A percentile compares a stretch with the other conserved stretches of the same genome.
phyloP scores from a whole-genome alignment of 2,329 filamentous ascomycete species.

The Dactylellina cionopaga region DNA sequence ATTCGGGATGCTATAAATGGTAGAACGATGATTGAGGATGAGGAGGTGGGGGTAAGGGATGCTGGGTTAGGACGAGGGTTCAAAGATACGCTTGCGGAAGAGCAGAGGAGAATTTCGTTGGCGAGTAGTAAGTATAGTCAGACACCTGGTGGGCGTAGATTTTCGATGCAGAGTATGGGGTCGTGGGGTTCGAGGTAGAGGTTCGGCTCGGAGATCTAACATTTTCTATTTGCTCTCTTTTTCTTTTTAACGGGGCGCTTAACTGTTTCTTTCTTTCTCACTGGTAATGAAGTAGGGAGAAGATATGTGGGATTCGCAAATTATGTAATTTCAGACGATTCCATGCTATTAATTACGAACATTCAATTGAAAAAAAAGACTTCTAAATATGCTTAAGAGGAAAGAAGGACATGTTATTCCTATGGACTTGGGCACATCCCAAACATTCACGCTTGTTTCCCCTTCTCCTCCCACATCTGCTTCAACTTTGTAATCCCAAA shows the following conservation, averaged over 20 bases:
- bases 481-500: slow-evolving; percentile 46
- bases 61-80: not conserved
- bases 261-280: too few relatives aligned
- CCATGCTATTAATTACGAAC: too few relatives aligned
- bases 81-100: slow-evolving; percentile 2
- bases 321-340: too few relatives aligned
- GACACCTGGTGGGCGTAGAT: not conserved
- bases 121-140: slow-evolving; percentile 1
- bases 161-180: not conserved
- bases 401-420: too few relatives aligned
- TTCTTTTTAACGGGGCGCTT: too few relatives aligned
- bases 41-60: not conserved
- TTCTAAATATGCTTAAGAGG: too few relatives aligned
- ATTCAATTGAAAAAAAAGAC: too few relatives aligned
- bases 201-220: too few relatives aligned
- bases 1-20: not conserved
- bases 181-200: not conserved
- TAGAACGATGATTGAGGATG: not conserved
- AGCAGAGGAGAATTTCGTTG: slow-evolving; percentile 14
- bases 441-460: slow-evolving; percentile 22
- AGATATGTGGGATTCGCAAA: too few relatives aligned
- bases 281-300: too few relatives aligned
- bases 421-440: too few relatives aligned
- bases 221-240: too few relatives aligned
- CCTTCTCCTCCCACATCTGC: slow-evolving; percentile 46